Base-by-base conservation (phyloP, 768 basidiomycete species). In the Megacollybia marginata region DNA sequence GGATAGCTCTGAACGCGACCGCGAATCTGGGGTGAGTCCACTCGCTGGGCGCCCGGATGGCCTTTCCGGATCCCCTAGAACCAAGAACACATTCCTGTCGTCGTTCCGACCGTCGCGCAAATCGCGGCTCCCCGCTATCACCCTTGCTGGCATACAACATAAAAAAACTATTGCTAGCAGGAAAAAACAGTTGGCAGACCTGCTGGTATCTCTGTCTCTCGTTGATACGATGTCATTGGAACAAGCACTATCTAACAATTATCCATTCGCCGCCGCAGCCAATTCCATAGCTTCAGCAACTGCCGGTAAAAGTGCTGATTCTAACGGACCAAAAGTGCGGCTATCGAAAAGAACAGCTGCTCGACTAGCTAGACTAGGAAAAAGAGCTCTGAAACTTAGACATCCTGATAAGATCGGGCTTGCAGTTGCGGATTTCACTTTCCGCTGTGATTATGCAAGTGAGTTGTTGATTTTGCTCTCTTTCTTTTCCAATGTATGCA, bases 171-270 rank as follows among this genome's bases (percentile, higher is more conserved):
- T 89, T 55, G 82, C 75, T 64, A 73, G 67, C 49, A 70, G 86
- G 55, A 85, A 83, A 61, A 74, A 81, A 47, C 86, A 88, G 65
- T 69, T 92, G 40, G 80, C 79, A 12, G 76, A 80, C 2, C 81
- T 87, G 19, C 72, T 90, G 44, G 83, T 83, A 16, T 79, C 81
- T 20, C 62, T 85, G 48, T 78, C 84, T 9, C 74, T 77, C 55
- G 79, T 79, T 15, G 83, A 88, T 64, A 78, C 82, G 12, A 71
- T 89, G 40, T 85, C 86, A 33, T 69, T 91, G 28, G 88, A 92
- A 60, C 84, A 85, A 63, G 89, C 88, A 23, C 68, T 92, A 42
- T 81, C 50, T 11, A 20, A 11, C 36, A 16, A 33, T 31, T 16
- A 23, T 18, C 23, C 23, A 28, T 44, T 33, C 16, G 33, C 47